Base-by-base conservation (phyloP, 345 rosid species). In the Rhizophora mangle region DNA sequence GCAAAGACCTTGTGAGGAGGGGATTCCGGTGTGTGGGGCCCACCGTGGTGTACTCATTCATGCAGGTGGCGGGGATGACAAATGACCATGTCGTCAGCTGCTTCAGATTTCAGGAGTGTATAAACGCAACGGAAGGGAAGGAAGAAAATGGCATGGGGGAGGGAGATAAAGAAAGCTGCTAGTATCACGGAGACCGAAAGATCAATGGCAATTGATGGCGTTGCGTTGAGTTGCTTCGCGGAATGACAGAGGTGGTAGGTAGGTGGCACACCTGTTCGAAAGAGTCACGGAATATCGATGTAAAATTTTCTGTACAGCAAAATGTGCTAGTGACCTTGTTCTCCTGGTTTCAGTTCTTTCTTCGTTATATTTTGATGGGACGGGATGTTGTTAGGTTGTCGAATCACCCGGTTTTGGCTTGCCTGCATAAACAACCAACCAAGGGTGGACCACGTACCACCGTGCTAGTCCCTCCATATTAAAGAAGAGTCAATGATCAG, bases 1-100 rank as follows among this genome's bases (percentile, higher is more conserved):
- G 99, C 91, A 95, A 88, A 70, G 99, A 95, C 78, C 85, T 95
- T 5, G 92, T 92, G 46, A 88, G 94, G 69, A 86, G 99, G 68
- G 97, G 97, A 49, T 95, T 92, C 71, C 93, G 99, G 32, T 79
- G 96, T 0, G 97, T 92, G 66, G 92, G 99, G 57, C 93, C 97
- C 36, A 91, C 97, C 0, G 88, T 92, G 52, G 77, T 95, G 46
- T 88, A 92, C 86, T 86, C 96, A 0, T 92, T 95, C 86, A 90
- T 95, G 99, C 99, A 92, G 82, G 93, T 74, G 11, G 87, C 77
- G 0, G 99, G 99, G 39, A 80, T 95, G 22, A 87, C 93, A 5
- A 92, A 92, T 16, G 96, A 95, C 63, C 98, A 95, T 83, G 96
- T 95, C 75, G 77, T 76, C 7, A 52, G 89, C 69, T 92, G 99